Evolutionary conservation across 306 rosid species (phyloP), one percentile per base, ranked within the genome.

Genomic region (Casuarina cunninghamiana): DNA sequence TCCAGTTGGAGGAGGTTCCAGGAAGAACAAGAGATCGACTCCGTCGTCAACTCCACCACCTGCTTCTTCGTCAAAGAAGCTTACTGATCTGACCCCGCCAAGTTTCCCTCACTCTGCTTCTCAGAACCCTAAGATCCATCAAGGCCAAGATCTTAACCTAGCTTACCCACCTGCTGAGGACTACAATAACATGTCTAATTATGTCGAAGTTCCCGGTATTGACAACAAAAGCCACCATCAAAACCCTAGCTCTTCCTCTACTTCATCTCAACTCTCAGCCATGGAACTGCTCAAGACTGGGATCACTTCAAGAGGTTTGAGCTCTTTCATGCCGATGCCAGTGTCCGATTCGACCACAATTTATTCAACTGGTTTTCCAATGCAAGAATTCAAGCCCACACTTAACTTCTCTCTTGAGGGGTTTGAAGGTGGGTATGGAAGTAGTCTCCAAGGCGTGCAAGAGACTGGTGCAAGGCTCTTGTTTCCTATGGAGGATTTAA

Each of bases 1-100:
- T 77, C 99, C 99, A 9, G 99, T 96, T 0, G 99, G 99, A 75
- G 99, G 99, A 51, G 97, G 97, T 26, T 93, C 99, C 12, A 85
- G 99, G 83, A 95, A 95, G 84, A 96, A 93, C 90, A 96, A 93
- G 77, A 88, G 96, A 78, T 83, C 97, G 8, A 53, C 48, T 41
- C 42, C 82, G 3, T 73, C 93, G 3, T 78, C 95, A 77, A 1
- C 91, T 19, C 4, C 85, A 43, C 5, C 71, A 11, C 11, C 78
- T 4, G 2, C 77, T 41, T 58, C 82, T 12, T 35, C 79, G 57
- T 61, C 87, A 50, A 60, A 84, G 10, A 93, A 84, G 75, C 60
- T 79, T 68, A 83, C 84, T 58, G 86, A 80, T 79, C 79, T 84
- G 6, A 46, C 83, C 42, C 58, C 84, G 43, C 62, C 77, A 49